These are phyloP conservation scores for Pichia membranifaciens DNA, from an alignment of 805 yeast genomes.

Conservation along the genomic window DNA sequence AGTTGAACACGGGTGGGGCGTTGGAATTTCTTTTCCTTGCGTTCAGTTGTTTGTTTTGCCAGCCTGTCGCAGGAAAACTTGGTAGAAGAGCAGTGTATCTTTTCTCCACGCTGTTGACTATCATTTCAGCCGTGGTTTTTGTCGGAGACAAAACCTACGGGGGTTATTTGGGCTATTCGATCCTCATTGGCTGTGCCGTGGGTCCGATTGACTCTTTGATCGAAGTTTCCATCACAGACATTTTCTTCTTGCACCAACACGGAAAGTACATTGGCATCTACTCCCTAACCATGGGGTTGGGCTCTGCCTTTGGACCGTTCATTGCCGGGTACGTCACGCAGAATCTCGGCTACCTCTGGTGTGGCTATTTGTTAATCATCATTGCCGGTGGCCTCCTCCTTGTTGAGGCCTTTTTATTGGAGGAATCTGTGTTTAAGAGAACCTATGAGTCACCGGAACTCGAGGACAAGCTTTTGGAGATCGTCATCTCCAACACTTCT, in stretches of 20 bases:
- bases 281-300: slow-evolving; percentile 41
- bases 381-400: slow-evolving; percentile 51
- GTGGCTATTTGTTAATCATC: slow-evolving; percentile 62
- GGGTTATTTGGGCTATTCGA: slow-evolving; percentile 42
- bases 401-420: slow-evolving; percentile 53
- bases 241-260: slow-evolving; percentile 43
- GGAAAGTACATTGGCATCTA: slow-evolving; percentile 45
- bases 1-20: slow-evolving; percentile 46
- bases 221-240: slow-evolving; percentile 40
- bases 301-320: slow-evolving; percentile 46
- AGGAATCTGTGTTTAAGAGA: slow-evolving; percentile 60
- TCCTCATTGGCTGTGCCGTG: slow-evolving; percentile 40
- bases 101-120: slow-evolving; percentile 34
- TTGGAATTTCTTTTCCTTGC: slow-evolving; percentile 41
- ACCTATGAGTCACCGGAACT: background rate
- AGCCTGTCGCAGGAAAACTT: slow-evolving; percentile 38
- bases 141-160: slow-evolving; percentile 32
- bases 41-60: slow-evolving; percentile 37
- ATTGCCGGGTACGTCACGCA: slow-evolving; percentile 53
- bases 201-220: slow-evolving; percentile 44
- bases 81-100: slow-evolving; percentile 41
- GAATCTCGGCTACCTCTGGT: slow-evolving; percentile 61
- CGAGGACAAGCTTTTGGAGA: background rate
- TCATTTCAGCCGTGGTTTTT: slow-evolving; percentile 40
- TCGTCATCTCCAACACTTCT: background rate